Evolutionary conservation across 1,284 basidiomycete species (phyloP).

Genomic region (Schizopora paradoxa): DNA sequence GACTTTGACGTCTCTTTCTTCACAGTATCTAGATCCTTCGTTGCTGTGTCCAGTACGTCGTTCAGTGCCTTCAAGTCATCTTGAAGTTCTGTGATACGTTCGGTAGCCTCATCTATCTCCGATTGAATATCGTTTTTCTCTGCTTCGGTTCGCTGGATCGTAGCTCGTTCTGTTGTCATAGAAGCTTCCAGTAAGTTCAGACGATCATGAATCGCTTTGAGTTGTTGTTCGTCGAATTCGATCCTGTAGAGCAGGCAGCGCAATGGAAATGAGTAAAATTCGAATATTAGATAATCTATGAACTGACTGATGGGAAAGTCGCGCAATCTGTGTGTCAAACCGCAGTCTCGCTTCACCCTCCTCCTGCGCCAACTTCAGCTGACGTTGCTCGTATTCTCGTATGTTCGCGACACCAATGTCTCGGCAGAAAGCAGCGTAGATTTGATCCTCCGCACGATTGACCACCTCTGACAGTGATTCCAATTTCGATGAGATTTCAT

Average conservation of each 20-base stretch:
- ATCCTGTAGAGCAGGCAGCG: constrained; percentile 40
- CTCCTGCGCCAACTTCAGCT: constrained; percentile 82
- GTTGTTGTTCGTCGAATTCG: constrained; percentile 74
- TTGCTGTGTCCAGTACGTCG: constrained; percentile 62
- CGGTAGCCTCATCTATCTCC: constrained; percentile 63
- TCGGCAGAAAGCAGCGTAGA: constrained; percentile 80
- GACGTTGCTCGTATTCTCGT: constrained; percentile 92
- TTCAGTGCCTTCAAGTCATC: constrained; percentile 60
- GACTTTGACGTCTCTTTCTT: constrained; percentile 71
- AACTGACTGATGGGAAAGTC: constrained; percentile 82
- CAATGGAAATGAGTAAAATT: constrained; percentile 9
- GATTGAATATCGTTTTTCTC: constrained; percentile 54
- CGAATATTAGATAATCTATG: constrained; percentile 1
- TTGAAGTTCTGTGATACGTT: constrained; percentile 52
- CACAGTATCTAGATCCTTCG: constrained; percentile 66
- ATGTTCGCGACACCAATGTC: constrained; percentile 82
- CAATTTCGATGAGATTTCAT: constrained; percentile 51
- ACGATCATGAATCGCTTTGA: constrained; percentile 61
- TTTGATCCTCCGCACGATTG: constrained; percentile 73
- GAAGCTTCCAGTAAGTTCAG: constrained; percentile 51
- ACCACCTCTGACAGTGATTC: constrained; percentile 55
- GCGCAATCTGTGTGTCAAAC: constrained; percentile 84
- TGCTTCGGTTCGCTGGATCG: constrained; percentile 51
- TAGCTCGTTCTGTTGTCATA: constrained; percentile 50
- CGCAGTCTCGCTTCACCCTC: constrained; percentile 82